Percentiles rank a stretch among this genome's conserved stretches.
These are phyloP conservation scores for Boletales sp. DNA, from an alignment of 768 basidiomycete species.

Conservation along the genomic window DNA sequence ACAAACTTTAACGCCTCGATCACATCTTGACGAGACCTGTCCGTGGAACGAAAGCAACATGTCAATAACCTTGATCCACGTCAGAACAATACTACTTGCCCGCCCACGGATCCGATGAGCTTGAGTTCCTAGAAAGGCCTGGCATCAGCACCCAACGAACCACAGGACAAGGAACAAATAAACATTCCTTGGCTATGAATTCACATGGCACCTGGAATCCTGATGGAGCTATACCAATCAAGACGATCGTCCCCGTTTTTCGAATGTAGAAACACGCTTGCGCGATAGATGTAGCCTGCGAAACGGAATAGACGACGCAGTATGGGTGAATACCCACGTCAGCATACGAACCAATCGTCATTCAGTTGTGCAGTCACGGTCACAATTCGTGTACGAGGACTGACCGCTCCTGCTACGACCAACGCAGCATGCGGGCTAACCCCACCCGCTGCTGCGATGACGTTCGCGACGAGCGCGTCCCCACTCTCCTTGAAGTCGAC, in stretches of 20 bases:
- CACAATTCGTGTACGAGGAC: background rate
- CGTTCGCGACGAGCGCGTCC: conserved; percentile 34
- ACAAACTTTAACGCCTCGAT: conserved; percentile 43
- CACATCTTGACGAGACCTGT: conserved; percentile 42
- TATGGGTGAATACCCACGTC: no score
- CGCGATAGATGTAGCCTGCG: background rate
- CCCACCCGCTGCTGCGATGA: conserved; percentile 39
- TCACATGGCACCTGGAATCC: conserved; percentile 30
- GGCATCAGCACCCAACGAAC: background rate
- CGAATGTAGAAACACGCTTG: conserved; percentile 41
- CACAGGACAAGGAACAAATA: background rate
- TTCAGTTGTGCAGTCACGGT: background rate
- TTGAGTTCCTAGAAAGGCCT: conserved; percentile 16
- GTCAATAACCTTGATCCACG: background rate
- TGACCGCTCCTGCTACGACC: conserved; percentile 19
- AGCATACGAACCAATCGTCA: background rate
- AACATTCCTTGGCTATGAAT: conserved; percentile 26
- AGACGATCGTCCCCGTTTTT: conserved; percentile 37
- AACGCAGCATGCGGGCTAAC: conserved; percentile 40
- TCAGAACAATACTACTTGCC: conserved; percentile 8
- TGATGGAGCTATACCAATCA: conserved; percentile 38
- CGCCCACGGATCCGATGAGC: conserved; percentile 16
- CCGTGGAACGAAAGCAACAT: background rate
- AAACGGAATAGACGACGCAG: background rate
- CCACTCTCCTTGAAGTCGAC: conserved; percentile 45